A percentile compares a stretch with the other conserved stretches of the same genome.
Conservation (phyloP, 345 rosid species). For the Salix caprea region DNA sequence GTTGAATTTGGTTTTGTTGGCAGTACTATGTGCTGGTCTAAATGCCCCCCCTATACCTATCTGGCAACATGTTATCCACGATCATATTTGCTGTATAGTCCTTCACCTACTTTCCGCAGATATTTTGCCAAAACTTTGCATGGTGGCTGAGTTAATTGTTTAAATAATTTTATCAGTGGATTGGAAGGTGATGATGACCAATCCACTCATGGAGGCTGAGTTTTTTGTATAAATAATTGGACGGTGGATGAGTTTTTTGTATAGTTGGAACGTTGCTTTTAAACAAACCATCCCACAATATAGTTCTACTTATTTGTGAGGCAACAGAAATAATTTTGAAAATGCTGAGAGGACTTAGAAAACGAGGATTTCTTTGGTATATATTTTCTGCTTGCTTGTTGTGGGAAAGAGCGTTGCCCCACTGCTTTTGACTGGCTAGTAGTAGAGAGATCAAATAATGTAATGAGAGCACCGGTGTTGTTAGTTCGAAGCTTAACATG, state of each 20-base stretch:
- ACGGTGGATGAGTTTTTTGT: no score
- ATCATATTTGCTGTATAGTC: neutral
- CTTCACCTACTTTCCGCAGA: neutral
- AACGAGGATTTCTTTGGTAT: neutral
- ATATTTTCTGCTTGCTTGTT: neutral
- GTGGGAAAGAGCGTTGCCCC: neutral
- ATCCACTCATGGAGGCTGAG: neutral
- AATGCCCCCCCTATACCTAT: neutral
- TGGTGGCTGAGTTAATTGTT: neutral
- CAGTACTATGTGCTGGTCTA: neutral
- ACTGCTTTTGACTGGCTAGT: no score
- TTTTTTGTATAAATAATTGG: no score
- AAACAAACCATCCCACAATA: neutral
- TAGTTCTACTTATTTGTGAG: no score
- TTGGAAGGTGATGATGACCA: neutral
- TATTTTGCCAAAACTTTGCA: neutral
- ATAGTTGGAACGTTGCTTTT: neutral
- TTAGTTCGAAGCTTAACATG: no score
- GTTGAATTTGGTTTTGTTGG: constrained; percentile 3
- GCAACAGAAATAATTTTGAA: no score
- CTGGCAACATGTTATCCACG: neutral
- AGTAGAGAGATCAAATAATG: no score
- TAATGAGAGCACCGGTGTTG: no score
- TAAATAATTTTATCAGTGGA: neutral
- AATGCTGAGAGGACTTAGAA: no score